Percentiles rank a stretch among this genome's conserved stretches.
phyloP scores from a whole-genome alignment of 163 green algal species.

The Volvox carteri region DNA sequence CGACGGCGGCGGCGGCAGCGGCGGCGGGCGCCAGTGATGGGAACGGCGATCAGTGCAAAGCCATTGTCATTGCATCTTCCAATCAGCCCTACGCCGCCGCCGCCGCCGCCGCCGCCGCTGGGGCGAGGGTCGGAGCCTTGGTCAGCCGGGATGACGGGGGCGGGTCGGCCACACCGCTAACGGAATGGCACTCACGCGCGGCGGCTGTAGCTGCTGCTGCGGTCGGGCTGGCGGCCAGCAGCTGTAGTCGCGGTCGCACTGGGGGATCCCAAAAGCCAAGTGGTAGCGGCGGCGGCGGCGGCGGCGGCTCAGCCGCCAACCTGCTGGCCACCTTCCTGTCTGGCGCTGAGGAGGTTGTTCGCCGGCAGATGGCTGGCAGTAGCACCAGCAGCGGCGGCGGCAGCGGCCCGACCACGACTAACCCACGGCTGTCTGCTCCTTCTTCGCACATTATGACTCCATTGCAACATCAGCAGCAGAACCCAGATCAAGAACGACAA shows the following conservation, averaged over 20 bases:
- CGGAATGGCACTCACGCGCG: background rate
- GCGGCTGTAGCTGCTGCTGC: background rate
- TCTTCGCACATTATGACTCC: no score
- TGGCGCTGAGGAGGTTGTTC: background rate
- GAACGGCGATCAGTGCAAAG: background rate
- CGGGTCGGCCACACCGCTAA: no score
- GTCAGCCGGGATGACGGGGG: no score
- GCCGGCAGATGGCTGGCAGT: background rate
- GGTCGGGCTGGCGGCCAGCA: background rate
- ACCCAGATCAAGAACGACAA: no score
- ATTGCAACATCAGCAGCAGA: background rate
- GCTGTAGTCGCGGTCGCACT: background rate
- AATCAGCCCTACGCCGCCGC: no score
- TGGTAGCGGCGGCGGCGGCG: background rate
- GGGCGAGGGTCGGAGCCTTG: no score
- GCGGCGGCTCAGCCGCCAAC: background rate
- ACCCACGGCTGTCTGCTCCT: no score
- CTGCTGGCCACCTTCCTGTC: constrained; percentile 31
- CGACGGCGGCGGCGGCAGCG: background rate
- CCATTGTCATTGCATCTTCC: no score
- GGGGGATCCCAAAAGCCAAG: background rate
- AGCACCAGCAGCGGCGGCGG: background rate
- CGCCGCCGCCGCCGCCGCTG: no score
- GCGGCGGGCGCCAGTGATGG: background rate
- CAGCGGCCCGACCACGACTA: no score